These are phyloP conservation scores for Pseudogymnoascus sp. DNA, from an alignment of 2,329 filamentous ascomycete genomes.

Conservation along the genomic window DNA sequence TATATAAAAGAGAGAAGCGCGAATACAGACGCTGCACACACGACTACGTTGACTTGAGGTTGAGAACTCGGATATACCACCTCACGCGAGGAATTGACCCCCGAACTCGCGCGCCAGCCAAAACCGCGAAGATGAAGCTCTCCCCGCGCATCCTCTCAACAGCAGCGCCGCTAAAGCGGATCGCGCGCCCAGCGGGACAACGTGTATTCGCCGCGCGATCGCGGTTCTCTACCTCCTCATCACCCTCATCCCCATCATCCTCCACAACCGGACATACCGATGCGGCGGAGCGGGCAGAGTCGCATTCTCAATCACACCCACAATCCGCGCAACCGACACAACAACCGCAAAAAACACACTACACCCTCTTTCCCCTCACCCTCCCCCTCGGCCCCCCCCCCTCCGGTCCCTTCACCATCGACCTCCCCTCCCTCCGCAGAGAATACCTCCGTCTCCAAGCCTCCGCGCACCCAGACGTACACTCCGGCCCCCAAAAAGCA, in stretches of 20 bases:
- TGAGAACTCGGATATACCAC: not conserved
- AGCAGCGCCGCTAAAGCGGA: not conserved
- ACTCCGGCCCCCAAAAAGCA: constrained; percentile 34
- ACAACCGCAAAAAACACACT: constrained; percentile 51
- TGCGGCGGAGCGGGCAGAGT: not conserved
- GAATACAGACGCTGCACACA: not conserved
- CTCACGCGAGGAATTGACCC: no score
- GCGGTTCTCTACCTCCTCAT: not conserved
- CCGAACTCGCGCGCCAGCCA: not conserved
- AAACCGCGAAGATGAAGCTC: not conserved
- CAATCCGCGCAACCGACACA: not conserved
- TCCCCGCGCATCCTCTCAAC: not conserved
- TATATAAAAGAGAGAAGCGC: not conserved
- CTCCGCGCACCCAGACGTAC: constrained; percentile 60
- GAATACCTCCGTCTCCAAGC: constrained; percentile 85
- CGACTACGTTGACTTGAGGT: not conserved
- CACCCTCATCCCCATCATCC: not conserved
- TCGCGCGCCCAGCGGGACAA: not conserved
- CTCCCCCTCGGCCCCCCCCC: constrained; percentile 74
- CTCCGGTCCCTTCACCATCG: constrained; percentile 62
- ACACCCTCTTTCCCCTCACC: constrained; percentile 78
- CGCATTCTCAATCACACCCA: not conserved
- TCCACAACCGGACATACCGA: not conserved
- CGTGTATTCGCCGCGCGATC: not conserved
- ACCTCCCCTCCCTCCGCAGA: constrained; percentile 59